Evolutionary conservation across 2,329 filamentous ascomycete genomes (phyloP).

Genomic region (Epichloe coenophiala): DNA sequence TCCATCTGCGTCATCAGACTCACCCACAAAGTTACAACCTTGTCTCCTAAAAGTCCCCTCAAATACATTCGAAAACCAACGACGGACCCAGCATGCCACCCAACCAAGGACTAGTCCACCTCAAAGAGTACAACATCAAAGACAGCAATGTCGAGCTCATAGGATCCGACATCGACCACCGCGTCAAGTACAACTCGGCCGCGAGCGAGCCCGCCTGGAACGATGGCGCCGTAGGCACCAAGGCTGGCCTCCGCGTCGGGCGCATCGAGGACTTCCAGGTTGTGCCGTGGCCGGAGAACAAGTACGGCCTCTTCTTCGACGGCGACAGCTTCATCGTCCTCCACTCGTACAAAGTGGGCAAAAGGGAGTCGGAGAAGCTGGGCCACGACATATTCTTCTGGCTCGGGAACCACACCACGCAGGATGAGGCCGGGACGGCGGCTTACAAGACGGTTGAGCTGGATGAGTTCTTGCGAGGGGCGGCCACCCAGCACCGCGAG

Average conservation of each 20-base stretch:
- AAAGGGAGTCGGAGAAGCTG: conserved; percentile 30
- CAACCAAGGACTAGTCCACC: conserved; percentile 46
- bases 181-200: conserved; percentile 54
- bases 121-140: conserved; percentile 51
- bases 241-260: conserved; percentile 47
- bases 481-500: conserved; percentile 52
- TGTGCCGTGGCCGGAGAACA: conserved; percentile 42
- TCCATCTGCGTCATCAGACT: no score
- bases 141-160: conserved; percentile 57
- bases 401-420: conserved; percentile 50
- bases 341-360: conserved; percentile 40
- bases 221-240: conserved; percentile 36
- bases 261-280: conserved; percentile 56
- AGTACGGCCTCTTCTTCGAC: conserved; percentile 48
- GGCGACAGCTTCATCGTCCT: conserved; percentile 57
- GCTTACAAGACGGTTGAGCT: conserved; percentile 61
- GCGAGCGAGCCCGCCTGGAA: conserved; percentile 55
- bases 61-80: no score
- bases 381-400: conserved; percentile 58
- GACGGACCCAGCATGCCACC: conserved; percentile 37
- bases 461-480: conserved; percentile 48
- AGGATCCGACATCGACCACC: conserved; percentile 49
- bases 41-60: no score
- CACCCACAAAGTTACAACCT: no score
- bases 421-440: conserved; percentile 55